Evolutionary conservation across 2,329 filamentous ascomycete genomes (phyloP), one percentile per base, ranked within the genome.

Genomic region (Fusarium sp.): DNA sequence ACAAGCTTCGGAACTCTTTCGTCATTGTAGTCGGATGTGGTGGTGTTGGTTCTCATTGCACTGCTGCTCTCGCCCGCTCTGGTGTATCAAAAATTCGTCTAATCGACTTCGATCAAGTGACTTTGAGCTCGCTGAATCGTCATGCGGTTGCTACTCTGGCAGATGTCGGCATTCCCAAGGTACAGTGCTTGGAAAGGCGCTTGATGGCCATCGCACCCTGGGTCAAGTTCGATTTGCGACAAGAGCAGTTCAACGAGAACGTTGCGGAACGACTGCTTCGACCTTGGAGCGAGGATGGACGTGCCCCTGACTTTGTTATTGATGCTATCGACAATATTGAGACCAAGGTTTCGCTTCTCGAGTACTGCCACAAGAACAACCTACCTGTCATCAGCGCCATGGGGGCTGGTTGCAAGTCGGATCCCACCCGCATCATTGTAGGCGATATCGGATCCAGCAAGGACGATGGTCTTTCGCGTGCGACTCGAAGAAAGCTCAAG

Each of bases 251-350:
- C 79, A 89, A 89, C 65, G 89, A 86, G 48, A 79, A 83, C 18
- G 89, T 84, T 12, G 94, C 94, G 0, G 86, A 87, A 9, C 78
- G 81, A 13, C 83, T 98, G 67, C 83, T 99, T 43, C 88, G 83
- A 0, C 84, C 88, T 0, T 94, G 93, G 90, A 80, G 83, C 28
- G 82, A 82, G 43, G 84, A 80, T 7, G 89, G 84, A 18, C 87
- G 86, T 76, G 85, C 85, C 74, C 94, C 94, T 2, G 91, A 95
- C 74, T 99, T 91, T 76, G 89, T 99, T n/a, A 89, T 99, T 37
- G 96, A 99, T 80, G 97, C 95, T 23, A 99, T 99, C 71, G 96
- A 99, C 80, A 98, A 99, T 77, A 98, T 99, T 67, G 93, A 97
- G 53, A 97, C 93, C 56, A 99, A 99, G 82, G 95, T 99, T 5